phyloP scores from a whole-genome alignment of 257 asterid species.

The Pogostemon cablin region DNA sequence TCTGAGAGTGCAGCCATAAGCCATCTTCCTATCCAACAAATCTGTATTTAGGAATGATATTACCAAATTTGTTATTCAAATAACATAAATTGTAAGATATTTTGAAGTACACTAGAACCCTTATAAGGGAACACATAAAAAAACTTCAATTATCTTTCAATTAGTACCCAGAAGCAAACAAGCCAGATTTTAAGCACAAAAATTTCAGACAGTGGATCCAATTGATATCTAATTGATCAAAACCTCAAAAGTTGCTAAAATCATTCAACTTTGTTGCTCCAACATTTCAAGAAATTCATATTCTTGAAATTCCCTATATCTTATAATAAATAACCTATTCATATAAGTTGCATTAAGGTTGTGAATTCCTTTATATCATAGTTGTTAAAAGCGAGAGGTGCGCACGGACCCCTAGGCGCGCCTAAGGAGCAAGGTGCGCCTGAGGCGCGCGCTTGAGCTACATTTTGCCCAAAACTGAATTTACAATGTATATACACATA shows the following conservation, averaged over 20 bases:
- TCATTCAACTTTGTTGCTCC: background rate
- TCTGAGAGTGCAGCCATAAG: conserved; percentile 56
- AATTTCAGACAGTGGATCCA: background rate
- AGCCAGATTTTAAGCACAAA: background rate
- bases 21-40: conserved; percentile 51
- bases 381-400: no score
- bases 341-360: no score
- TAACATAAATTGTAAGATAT: conserved; percentile 41
- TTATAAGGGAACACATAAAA: background rate
- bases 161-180: background rate
- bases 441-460: no score
- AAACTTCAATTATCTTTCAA: background rate
- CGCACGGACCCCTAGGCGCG: no score
- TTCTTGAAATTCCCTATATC: no score
- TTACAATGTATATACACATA: no score
- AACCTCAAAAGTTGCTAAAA: background rate
- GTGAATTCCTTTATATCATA: no score
- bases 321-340: no score
- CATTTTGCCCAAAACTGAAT: no score
- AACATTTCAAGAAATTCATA: no score
- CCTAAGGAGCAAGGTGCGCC: no score
- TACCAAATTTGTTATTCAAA: background rate
- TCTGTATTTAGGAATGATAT: no score
- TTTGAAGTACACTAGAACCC: background rate
- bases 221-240: background rate